A percentile compares a stretch with the other conserved stretches of the same genome.
Evolutionary conservation across 306 rosid genomes (phyloP).

Genomic region (Albizia julibrissin): DNA sequence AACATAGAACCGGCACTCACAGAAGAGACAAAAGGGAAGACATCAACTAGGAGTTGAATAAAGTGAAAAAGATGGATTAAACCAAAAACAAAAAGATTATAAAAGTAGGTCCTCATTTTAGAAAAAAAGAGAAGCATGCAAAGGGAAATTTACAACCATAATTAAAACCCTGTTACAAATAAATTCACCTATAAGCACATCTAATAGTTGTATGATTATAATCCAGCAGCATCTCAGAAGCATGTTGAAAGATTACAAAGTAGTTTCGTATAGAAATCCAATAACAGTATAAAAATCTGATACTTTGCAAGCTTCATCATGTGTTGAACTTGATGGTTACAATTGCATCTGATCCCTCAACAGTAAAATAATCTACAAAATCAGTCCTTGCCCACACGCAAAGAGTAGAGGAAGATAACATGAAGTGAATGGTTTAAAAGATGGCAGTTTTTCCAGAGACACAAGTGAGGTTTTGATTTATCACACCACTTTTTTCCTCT

Average conservation of each 20-base stretch:
- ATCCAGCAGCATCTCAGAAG: slow-evolving; percentile 18
- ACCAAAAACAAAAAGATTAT: background rate
- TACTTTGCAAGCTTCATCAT: background rate
- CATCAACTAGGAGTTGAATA: background rate
- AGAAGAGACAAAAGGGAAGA: background rate
- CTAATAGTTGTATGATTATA: background rate
- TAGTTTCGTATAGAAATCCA: background rate
- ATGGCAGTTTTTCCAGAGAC: background rate
- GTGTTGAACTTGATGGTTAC: background rate
- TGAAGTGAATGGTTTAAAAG: slow-evolving; percentile 5
- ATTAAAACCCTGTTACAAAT: background rate
- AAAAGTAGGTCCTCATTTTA: background rate
- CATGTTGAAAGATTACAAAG: background rate
- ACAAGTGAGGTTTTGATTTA: background rate
- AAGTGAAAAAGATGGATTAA: background rate
- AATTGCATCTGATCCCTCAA: background rate
- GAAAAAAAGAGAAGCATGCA: background rate
- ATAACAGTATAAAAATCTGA: background rate
- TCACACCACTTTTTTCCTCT: background rate
- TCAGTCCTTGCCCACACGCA: background rate
- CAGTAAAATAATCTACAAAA: background rate
- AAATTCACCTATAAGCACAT: slow-evolving; percentile 1
- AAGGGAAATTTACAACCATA: background rate
- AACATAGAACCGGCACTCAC: background rate
- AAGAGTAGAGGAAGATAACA: background rate